These are phyloP conservation scores for Tephrocybe sp. DNA, from an alignment of 768 basidiomycete genomes.

Conservation along the genomic window DNA sequence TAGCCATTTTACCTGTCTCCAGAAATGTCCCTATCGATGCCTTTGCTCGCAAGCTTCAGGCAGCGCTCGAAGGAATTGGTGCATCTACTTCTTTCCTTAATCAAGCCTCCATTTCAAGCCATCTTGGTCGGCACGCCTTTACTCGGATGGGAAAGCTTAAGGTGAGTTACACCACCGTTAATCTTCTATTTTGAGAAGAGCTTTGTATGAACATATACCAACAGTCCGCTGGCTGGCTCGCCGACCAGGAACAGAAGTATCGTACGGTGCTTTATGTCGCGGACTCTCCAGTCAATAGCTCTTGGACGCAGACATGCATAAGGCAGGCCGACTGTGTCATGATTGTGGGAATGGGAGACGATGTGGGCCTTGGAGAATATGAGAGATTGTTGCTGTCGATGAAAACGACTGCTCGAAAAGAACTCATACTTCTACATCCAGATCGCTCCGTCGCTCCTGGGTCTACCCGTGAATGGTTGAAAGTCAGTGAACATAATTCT, in stretches of 20 bases:
- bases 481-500: conserved; percentile 45
- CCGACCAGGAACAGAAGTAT: conserved; percentile 93
- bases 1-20: conserved; percentile 87
- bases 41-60: conserved; percentile 87
- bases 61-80: conserved; percentile 90
- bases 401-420: conserved; percentile 98
- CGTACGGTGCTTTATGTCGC: conserved; percentile 95
- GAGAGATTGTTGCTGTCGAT: conserved; percentile 90
- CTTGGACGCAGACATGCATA: conserved; percentile 99
- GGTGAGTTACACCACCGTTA: too few relatives aligned
- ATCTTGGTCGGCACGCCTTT: conserved; percentile 94
- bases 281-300: conserved; percentile 91
- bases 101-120: conserved; percentile 88
- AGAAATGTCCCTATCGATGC: conserved; percentile 86
- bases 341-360: conserved; percentile 93
- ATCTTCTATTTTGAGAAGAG: not conserved
- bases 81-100: conserved; percentile 91
- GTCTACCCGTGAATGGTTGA: conserved; percentile 94
- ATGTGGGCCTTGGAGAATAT: conserved; percentile 89
- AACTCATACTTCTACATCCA: conserved; percentile 90
- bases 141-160: conserved; percentile 97
- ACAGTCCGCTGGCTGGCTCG: conserved; percentile 75
- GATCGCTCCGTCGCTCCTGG: conserved; percentile 88
- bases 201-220: not conserved
- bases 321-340: conserved; percentile 95